Evolutionary conservation across 768 basidiomycete genomes (phyloP).

Genomic region (Rhodosporidiobolus odoratus): DNA sequence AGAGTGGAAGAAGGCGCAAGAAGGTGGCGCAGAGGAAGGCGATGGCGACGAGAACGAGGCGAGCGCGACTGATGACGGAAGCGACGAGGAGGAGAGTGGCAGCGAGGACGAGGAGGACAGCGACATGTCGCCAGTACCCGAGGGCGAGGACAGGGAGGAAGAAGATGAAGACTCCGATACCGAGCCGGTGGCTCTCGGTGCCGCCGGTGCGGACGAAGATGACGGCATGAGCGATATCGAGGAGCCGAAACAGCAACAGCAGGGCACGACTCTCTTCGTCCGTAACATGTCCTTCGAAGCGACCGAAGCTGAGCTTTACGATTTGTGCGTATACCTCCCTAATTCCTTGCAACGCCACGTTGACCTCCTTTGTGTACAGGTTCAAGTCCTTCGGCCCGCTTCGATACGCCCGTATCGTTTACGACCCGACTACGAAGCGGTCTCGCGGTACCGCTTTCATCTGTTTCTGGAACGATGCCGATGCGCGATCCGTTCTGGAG

Average conservation of each 20-base stretch:
- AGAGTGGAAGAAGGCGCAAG: slow-evolving; percentile 73
- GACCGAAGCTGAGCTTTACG: slow-evolving; percentile 84
- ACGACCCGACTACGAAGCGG: slow-evolving; percentile 74
- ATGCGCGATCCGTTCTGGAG: slow-evolving; percentile 78
- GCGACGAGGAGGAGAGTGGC: slow-evolving; percentile 46
- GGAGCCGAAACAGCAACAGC: slow-evolving; percentile 38
- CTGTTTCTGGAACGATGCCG: slow-evolving; percentile 90
- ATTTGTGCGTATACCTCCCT: slow-evolving; percentile 56
- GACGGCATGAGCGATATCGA: slow-evolving; percentile 52
- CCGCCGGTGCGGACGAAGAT: slow-evolving; percentile 49
- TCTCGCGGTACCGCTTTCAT: slow-evolving; percentile 94
- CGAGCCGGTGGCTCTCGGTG: not conserved
- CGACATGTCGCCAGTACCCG: slow-evolving; percentile 42
- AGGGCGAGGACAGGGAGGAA: slow-evolving; percentile 42
- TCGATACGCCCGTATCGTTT: slow-evolving; percentile 83
- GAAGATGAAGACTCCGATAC: slow-evolving; percentile 42
- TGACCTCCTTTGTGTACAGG: slow-evolving; percentile 48
- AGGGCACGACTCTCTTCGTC: slow-evolving; percentile 86
- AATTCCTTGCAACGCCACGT: not conserved
- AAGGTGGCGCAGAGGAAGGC: slow-evolving; percentile 40
- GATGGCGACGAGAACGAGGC: slow-evolving; percentile 38
- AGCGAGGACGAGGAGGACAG: slow-evolving; percentile 51
- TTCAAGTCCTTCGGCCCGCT: slow-evolving; percentile 88
- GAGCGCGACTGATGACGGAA: slow-evolving; percentile 42
- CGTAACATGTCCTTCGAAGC: slow-evolving; percentile 88